Evolutionary conservation across 495 filamentous ascomycete species (phyloP), one percentile per base, ranked within the genome.

Genomic region (Penicillium manginii): DNA sequence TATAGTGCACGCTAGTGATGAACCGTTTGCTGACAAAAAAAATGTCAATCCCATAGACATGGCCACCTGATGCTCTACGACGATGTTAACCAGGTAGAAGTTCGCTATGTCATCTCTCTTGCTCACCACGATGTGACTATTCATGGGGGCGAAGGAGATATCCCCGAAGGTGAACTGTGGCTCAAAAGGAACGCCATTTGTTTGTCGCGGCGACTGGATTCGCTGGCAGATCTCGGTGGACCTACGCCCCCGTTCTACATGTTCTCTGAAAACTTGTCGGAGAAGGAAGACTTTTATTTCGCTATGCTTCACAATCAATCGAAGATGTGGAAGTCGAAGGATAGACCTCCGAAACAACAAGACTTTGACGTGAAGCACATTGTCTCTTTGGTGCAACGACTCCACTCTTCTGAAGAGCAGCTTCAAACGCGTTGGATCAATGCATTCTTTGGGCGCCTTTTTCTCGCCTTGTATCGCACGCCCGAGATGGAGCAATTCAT

Each of bases 231-330:
- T 46, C 62, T 82, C 1, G 82, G 86, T 39, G 75, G 80, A 14
- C 78, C 81, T 32, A 79, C 83, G 8, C 91, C 88, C 55, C 93
- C 96, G 1, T 98, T 96, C 72, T 98, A 85, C 68, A 75, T 98
- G 1, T 98, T 97, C 72, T 96, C 92, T 0, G 91, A 97, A 50
- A 96, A 96, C 60, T 88, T 90, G 64, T 96, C 91, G 0, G 90
- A 93, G 19, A 98, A 98, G 73, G 94, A 98, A 69, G 94, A 98
- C 62, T 98, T 98, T 77, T 98, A 98, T 71, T 91, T 96, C 70
- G 90, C 93, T 18, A 81, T 98, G 61, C 81, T 98, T 15, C 84
- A 89, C 58, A 94, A 92, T 59, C 91, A 96, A 66, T 86, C 91
- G 49, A 86, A 85, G 63, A 78, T 81, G 19, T 76, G 83, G 52